Evolutionary conservation across 768 basidiomycete genomes (phyloP), one percentile per base, ranked within the genome.

Genomic region (Leccinum imitatum): DNA sequence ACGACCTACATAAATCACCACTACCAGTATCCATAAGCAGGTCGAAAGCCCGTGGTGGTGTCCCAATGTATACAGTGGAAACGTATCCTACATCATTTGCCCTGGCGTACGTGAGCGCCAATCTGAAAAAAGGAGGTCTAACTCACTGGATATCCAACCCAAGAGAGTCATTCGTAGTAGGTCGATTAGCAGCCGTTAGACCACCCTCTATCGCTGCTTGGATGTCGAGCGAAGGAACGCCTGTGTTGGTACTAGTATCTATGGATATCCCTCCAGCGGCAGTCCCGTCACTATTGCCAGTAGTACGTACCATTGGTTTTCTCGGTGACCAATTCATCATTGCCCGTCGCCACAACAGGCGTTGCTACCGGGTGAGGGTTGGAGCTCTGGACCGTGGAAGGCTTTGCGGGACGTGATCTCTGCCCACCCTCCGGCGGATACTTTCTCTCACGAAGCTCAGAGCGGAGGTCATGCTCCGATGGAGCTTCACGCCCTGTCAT

Each of bases 11-110:
- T 39, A 84, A 71, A 72, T 89, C 88, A 10, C 87, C 84, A 13
- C 83, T 85, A 30, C 88, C 88, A 33, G 84, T 86, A 70, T 89
- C 88, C 83, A 89, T 85, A 19, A 89, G 76, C 55, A 90, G 70
- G 30, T 75, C 68, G 67, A 84, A 89, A 60, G 82, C 67, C 35
- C 68, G 77, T 9, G 84, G 80, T 21, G 87, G 87, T 1, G 85
- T 87, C n/a, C 89, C 89, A 51, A 89, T 79, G 66, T 86, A 81
- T 11, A 90, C 65, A 11, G 78, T 82, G 9, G 85, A 82, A 44
- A 86, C 70, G 65, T 86, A 89, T 63, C 80, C 83, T 50, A 83
- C 73, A 64, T 88, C 85, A 55, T 82, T 66, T 8, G 74, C 77
- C 64, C 83, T 82, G 55, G 25, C 57, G 23, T 19, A 6, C 53